phyloP scores from a whole-genome alignment of 345 rosid genomes.

The Arabis hirsuta region DNA sequence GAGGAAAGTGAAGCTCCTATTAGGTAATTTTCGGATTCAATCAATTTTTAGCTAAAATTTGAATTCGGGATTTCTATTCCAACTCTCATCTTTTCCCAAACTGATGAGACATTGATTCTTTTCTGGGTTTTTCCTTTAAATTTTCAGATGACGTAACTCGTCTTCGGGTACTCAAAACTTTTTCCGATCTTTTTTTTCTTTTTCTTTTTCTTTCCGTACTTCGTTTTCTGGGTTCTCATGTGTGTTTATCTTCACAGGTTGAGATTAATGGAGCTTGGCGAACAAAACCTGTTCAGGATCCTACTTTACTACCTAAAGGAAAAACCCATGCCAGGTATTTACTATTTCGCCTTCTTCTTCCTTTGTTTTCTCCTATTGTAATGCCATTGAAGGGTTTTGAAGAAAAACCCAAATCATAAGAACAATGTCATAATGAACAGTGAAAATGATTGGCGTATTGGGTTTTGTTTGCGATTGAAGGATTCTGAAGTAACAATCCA shows the following conservation, averaged over 20 bases:
- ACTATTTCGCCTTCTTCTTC: slow-evolving; percentile 21
- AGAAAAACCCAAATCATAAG: neutral
- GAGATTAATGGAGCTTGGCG: slow-evolving; percentile 88
- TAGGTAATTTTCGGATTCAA: slow-evolving; percentile 50
- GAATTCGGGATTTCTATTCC: slow-evolving; percentile 1
- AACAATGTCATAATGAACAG: neutral
- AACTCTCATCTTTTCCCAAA: neutral
- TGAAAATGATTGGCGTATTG: neutral
- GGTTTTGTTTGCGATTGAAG: slow-evolving; percentile 2
- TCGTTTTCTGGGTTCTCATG: neutral
- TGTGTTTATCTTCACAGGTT: slow-evolving; percentile 48
- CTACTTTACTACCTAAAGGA: slow-evolving; percentile 73
- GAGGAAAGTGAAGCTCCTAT: slow-evolving; percentile 83
- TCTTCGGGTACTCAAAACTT: slow-evolving; percentile 59
- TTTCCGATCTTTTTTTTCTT: neutral
- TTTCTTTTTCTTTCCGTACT: neutral
- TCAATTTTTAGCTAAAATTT: neutral
- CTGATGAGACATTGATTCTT: slow-evolving; percentile 11
- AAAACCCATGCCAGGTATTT: slow-evolving; percentile 71
- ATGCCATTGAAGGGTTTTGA: slow-evolving; percentile 18
- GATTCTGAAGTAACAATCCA: neutral
- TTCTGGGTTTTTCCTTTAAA: slow-evolving; percentile 14
- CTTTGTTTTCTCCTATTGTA: neutral
- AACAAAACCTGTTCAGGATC: slow-evolving; percentile 58
- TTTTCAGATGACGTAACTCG: slow-evolving; percentile 80